Evolutionary conservation across 1,139 yeast genomes (phyloP).

Genomic region (Lodderomyces beijingensis): DNA sequence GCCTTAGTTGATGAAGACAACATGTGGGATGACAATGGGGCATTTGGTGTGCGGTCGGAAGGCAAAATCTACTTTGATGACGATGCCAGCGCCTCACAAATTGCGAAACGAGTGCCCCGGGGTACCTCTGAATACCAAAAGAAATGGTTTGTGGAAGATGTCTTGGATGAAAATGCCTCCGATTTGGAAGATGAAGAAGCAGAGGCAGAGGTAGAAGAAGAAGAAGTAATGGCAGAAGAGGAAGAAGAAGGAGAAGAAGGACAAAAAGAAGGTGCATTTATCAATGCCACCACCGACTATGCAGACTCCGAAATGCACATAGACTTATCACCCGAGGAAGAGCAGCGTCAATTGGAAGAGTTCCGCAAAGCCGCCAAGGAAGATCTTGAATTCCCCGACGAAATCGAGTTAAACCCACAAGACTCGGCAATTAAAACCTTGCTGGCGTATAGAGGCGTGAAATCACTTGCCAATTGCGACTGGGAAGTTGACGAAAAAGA

Average conservation of each 20-base stretch:
- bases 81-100: slow-evolving; percentile 28
- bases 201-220: slow-evolving; percentile 15
- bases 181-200: slow-evolving; percentile 40
- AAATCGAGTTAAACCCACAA: slow-evolving; percentile 74
- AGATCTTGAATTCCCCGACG: slow-evolving; percentile 94
- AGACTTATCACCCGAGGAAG: slow-evolving; percentile 80
- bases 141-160: slow-evolving; percentile 75
- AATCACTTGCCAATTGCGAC: slow-evolving; percentile 69
- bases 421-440: slow-evolving; percentile 75
- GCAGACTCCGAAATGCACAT: slow-evolving; percentile 59
- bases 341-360: slow-evolving; percentile 66
- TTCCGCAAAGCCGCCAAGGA: slow-evolving; percentile 76
- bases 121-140: slow-evolving; percentile 96
- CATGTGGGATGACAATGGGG: slow-evolving; percentile 6
- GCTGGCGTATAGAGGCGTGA: slow-evolving; percentile 78
- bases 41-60: slow-evolving; percentile 63
- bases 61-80: slow-evolving; percentile 57
- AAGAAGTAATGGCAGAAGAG: slow-evolving; percentile 18
- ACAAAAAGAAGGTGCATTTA: slow-evolving; percentile 16
- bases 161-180: slow-evolving; percentile 45
- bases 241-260: slow-evolving; percentile 10
- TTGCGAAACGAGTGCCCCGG: slow-evolving; percentile 55
- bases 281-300: slow-evolving; percentile 42
- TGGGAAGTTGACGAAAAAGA: slow-evolving; percentile 91
- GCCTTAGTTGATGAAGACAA: slow-evolving; percentile 20